These are phyloP conservation scores for Aureoboletus auriporus DNA, from an alignment of 768 basidiomycete species.

Conservation along the genomic window DNA sequence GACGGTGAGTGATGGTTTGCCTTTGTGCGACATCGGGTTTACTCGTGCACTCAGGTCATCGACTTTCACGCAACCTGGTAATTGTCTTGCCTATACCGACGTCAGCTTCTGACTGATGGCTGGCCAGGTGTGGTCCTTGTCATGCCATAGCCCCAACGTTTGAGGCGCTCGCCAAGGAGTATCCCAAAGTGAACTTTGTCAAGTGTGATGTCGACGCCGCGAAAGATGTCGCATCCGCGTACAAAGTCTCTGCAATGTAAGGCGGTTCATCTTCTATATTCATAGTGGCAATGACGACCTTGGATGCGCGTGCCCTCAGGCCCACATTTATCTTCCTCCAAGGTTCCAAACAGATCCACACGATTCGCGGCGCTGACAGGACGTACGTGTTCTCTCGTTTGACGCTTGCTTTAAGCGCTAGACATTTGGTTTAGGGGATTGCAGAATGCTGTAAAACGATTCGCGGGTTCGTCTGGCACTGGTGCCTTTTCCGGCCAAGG, in stretches of 20 bases:
- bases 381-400: slow-evolving; percentile 38
- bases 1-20: slow-evolving; percentile 38
- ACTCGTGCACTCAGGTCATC: slow-evolving; percentile 54
- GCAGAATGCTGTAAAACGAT: slow-evolving; percentile 53
- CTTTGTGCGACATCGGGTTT: not conserved
- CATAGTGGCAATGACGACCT: not conserved
- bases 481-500: slow-evolving; percentile 68
- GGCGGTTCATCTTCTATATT: slow-evolving; percentile 15
- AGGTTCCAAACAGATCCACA: slow-evolving; percentile 62
- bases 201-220: slow-evolving; percentile 80
- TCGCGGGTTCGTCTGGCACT: slow-evolving; percentile 35
- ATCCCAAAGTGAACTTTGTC: slow-evolving; percentile 71
- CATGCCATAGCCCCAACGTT: slow-evolving; percentile 77
- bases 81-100: slow-evolving; percentile 9
- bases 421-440: slow-evolving; percentile 44
- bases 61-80: slow-evolving; percentile 87
- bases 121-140: slow-evolving; percentile 78
- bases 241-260: slow-evolving; percentile 72
- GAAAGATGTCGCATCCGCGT: slow-evolving; percentile 59
- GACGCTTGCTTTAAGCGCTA: slow-evolving; percentile 1
- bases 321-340: slow-evolving; percentile 81
- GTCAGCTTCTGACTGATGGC: slow-evolving; percentile 6
- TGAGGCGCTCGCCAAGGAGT: slow-evolving; percentile 65
- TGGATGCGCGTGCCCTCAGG: slow-evolving; percentile 37
- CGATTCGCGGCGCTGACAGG: slow-evolving; percentile 68